Evolutionary conservation across 1,284 basidiomycete genomes (phyloP), one percentile per base, ranked within the genome.

Genomic region (Leucoagaricus sp.): DNA sequence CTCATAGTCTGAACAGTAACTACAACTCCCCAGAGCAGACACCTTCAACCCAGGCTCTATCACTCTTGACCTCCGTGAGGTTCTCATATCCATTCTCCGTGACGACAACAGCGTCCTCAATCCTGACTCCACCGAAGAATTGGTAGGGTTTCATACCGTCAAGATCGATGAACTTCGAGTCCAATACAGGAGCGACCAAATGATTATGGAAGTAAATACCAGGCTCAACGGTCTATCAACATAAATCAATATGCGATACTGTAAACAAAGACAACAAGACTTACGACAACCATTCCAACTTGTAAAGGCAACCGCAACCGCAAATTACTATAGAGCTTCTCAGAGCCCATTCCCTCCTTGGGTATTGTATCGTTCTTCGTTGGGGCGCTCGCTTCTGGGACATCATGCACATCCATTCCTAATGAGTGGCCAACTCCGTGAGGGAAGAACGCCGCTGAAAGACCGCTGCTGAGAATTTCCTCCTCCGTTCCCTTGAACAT

Each of bases 361-460:
- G 50, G 66, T 53, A 84, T 78, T 5, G 80, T 81, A 1, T 72
- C 64, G 58, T 87, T 87, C 4, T 73, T 69, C 13, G 60, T 64
- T 1, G 90, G 89, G 64, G 85, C 88, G 63, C 86, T 88, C 19
- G 87, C 86, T 45, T 79, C 83, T 0, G 91, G 89, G 1, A 89
- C 89, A 65, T 93, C 94, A 66, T 94, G 93, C 4, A 95, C 93
- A 69, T 96, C 94, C 67, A 96, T 77, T 5, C 94, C 94, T 38
- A 96, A 76, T 19, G 89, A 90, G 69, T 96, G 94, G 1, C 94
- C 92, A 41, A 96, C 76, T 6, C 94, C 94, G 66, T 96, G 94
- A 9, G 94, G 94, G 80, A 92, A 96, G 79, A 96, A 96, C 0
- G 91, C 90, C 1, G 86, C 77, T 58, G 87, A 87, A 41, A 93